A percentile compares a stretch with the other conserved stretches of the same genome.
These are phyloP conservation scores for Paramecium biaurelia DNA, from an alignment of 73 alveolate species.

Conservation along the genomic window DNA sequence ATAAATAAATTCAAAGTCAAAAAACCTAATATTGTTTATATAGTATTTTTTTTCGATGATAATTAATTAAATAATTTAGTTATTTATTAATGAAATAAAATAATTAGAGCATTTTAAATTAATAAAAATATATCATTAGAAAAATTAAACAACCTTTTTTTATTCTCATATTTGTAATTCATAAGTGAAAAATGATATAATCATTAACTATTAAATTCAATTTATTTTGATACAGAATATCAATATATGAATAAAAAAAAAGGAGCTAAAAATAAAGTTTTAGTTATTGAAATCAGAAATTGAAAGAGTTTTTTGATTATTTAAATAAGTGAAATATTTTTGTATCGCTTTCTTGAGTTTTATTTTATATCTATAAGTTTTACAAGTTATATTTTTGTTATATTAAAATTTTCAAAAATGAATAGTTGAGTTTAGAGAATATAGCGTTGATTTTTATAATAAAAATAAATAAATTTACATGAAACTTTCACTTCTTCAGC, in stretches of 20 bases:
- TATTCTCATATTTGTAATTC: not conserved
- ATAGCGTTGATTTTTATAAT: not conserved
- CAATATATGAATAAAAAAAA: too few species aligned
- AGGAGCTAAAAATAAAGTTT: not conserved
- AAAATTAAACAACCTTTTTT: not conserved
- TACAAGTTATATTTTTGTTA: not conserved
- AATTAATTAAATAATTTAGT: too few species aligned
- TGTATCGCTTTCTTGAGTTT: not conserved
- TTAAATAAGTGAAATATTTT: not conserved
- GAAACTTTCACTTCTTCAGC: not conserved
- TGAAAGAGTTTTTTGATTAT: not conserved
- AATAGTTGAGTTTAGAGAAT: not conserved
- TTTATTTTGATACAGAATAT: not conserved
- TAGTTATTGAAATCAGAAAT: not conserved
- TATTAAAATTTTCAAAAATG: not conserved
- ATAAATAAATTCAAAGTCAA: not conserved
- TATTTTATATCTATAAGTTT: not conserved
- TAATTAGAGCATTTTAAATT: not conserved
- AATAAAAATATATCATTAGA: not conserved
- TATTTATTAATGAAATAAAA: not conserved
- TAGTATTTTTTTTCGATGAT: too few species aligned
- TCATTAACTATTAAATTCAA: not conserved
- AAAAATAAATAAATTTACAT: not conserved
- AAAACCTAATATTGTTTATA: not conserved
- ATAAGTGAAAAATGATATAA: not conserved